phyloP scores from a whole-genome alignment of 1,284 basidiomycete genomes.

The Phlebopus sp. region DNA sequence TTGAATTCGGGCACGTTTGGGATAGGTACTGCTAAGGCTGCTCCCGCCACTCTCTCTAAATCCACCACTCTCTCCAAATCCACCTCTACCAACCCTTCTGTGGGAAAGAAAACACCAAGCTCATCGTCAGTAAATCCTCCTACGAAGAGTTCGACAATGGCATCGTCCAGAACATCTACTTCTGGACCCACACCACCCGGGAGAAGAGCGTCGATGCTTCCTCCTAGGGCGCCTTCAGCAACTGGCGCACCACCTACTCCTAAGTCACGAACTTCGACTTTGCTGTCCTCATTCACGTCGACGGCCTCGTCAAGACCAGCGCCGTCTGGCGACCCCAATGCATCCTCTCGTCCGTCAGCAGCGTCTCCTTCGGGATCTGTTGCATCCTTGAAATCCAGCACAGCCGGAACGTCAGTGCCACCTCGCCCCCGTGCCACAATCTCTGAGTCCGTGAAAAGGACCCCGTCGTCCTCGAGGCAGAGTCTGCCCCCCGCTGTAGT shows the following conservation, averaged over 20 bases:
- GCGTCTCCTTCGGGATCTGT: constrained; percentile 51
- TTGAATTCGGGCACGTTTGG: constrained; percentile 68
- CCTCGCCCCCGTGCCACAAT: constrained; percentile 52
- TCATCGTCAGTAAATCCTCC: constrained; percentile 36
- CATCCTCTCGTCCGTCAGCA: constrained; percentile 43
- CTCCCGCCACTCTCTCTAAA: constrained; percentile 34
- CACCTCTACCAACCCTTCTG: constrained; percentile 34
- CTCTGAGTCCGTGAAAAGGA: constrained; percentile 52
- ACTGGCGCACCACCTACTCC: constrained; percentile 24
- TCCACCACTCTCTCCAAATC: constrained; percentile 37
- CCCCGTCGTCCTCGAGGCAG: constrained; percentile 38
- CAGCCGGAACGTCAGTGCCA: constrained; percentile 34
- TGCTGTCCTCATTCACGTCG: constrained; percentile 36
- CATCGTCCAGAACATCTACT: constrained; percentile 34
- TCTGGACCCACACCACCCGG: constrained; percentile 35
- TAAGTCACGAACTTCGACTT: constrained; percentile 32
- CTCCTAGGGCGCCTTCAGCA: constrained; percentile 34
- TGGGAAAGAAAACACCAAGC: constrained; percentile 50
- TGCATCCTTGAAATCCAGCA: constrained; percentile 31
- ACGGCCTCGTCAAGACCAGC: constrained; percentile 34
- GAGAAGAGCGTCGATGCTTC: constrained; percentile 48
- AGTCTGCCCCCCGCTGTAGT: constrained; percentile 32
- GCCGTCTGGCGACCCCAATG: constrained; percentile 36
- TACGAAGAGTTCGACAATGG: constrained; percentile 42
- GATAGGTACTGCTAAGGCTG: constrained; percentile 51